A percentile compares a stretch with the other conserved stretches of the same genome.
Conservation (phyloP, 352 stramenopile genomes). For the Pythium graminicola region DNA sequence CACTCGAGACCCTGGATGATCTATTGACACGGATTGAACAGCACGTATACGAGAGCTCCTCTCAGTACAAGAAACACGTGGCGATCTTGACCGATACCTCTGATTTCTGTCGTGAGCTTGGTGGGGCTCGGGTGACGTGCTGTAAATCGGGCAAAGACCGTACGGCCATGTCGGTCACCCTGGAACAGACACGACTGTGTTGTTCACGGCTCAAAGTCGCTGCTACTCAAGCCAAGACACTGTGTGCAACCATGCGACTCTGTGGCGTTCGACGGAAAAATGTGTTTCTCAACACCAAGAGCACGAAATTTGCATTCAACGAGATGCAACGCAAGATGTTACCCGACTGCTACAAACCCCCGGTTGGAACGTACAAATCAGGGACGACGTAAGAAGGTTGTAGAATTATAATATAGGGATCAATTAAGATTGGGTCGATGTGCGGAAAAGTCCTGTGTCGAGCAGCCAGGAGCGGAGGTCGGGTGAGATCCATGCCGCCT, state of each 20-base stretch:
- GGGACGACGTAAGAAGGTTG: constrained; percentile 60
- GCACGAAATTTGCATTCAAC: constrained; percentile 83
- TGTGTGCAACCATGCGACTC: constrained; percentile 70
- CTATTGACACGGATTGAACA: constrained; percentile 64
- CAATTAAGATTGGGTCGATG: constrained; percentile 5
- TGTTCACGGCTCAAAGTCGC: constrained; percentile 49
- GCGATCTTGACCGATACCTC: constrained; percentile 72
- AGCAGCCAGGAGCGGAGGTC: constrained; percentile 49
- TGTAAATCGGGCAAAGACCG: constrained; percentile 98
- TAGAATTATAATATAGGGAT: background rate
- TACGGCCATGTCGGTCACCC: constrained; percentile 96
- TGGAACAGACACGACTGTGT: constrained; percentile 84
- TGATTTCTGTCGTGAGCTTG: constrained; percentile 79
- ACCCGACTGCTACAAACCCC: constrained; percentile 81
- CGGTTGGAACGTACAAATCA: constrained; percentile 75
- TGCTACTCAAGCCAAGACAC: constrained; percentile 32
- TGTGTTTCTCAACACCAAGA: constrained; percentile 82
- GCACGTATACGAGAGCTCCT: constrained; percentile 57
- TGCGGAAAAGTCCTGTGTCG: constrained; percentile 41
- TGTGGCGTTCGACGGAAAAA: constrained; percentile 72
- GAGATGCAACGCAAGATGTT: constrained; percentile 83
- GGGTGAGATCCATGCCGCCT: constrained; percentile 54
- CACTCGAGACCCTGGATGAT: constrained; percentile 56
- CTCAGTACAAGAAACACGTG: constrained; percentile 81
- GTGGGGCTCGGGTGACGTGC: constrained; percentile 91